Evolutionary conservation across 2,329 filamentous ascomycete species (phyloP).

Genomic region (Magnaporthiopsis poae): DNA sequence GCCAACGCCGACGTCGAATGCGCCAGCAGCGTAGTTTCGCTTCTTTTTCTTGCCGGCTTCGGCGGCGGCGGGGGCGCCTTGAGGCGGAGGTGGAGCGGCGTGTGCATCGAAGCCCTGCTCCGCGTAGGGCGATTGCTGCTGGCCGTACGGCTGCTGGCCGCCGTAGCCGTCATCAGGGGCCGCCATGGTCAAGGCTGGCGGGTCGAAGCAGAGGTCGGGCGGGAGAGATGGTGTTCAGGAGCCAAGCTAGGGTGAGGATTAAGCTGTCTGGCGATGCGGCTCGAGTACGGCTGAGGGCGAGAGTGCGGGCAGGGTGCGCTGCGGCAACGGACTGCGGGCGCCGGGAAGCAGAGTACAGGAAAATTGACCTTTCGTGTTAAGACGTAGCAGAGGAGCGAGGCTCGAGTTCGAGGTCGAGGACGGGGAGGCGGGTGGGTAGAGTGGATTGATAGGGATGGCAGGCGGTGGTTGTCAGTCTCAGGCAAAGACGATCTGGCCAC

Average conservation of each 20-base stretch:
- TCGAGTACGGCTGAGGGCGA: not conserved
- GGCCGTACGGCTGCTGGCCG: conserved; percentile 28
- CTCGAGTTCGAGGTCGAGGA: not conserved
- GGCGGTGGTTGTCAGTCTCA: not conserved
- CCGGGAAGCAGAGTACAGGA: not conserved
- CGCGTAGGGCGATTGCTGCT: conserved; percentile 29
- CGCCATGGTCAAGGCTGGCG: conserved; percentile 38
- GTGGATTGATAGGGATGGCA: not conserved
- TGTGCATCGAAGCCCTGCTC: conserved; percentile 30
- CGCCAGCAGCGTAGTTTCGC: conserved; percentile 85
- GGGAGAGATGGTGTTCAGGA: not conserved
- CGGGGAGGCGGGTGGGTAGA: not conserved
- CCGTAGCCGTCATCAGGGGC: conserved; percentile 46
- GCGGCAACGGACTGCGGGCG: too few species aligned
- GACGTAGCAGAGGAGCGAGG: not conserved
- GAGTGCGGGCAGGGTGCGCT: not conserved
- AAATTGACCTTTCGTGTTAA: conserved; percentile 3
- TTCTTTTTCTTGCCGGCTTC: conserved; percentile 70
- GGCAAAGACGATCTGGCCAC: not conserved
- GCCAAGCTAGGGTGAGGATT: not conserved
- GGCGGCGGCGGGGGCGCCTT: conserved; percentile 21
- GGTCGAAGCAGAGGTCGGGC: conserved; percentile 5
- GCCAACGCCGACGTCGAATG: conserved; percentile 83
- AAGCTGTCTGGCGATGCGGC: not conserved
- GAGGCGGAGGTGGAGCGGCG: conserved; percentile 25